phyloP scores from a whole-genome alignment of 129 eudicot species.

The Chrysanthemum lavandulifolium region DNA sequence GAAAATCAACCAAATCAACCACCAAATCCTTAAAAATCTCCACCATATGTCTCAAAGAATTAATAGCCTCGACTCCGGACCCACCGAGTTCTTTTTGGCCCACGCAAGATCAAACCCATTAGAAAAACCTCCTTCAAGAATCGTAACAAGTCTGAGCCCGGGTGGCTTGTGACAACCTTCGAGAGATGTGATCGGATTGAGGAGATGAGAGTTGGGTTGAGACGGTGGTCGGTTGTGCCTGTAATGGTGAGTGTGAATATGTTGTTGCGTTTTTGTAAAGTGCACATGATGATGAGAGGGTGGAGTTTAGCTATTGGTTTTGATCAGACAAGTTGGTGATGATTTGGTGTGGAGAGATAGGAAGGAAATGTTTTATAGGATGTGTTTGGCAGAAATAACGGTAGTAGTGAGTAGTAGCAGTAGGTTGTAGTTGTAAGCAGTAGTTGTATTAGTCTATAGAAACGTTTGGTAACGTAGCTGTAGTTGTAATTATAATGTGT shows the following conservation, averaged over 20 bases:
- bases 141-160: slow-evolving; percentile 62
- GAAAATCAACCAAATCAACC: slow-evolving; percentile 59
- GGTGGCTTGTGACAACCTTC: slow-evolving; percentile 63
- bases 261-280: slow-evolving; percentile 57
- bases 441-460: too few species aligned
- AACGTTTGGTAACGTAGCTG: too few species aligned
- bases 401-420: too few species aligned
- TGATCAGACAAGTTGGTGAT: background rate
- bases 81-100: slow-evolving; percentile 54
- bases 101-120: slow-evolving; percentile 75
- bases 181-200: slow-evolving; percentile 58
- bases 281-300: slow-evolving; percentile 45
- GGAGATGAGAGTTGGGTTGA: slow-evolving; percentile 61
- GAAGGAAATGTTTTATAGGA: background rate
- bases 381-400: too few species aligned
- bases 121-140: slow-evolving; percentile 63
- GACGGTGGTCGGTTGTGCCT: slow-evolving; percentile 67
- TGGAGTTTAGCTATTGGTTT: slow-evolving; percentile 1
- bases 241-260: slow-evolving; percentile 65
- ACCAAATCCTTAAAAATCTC: slow-evolving; percentile 43
- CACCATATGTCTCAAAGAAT: slow-evolving; percentile 53
- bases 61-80: slow-evolving; percentile 31
- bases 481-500: too few species aligned
- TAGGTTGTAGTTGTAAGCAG: too few species aligned
- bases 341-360: background rate